Percentiles rank a stretch among this genome's conserved stretches.
Evolutionary conservation across 305 asterid genomes (phyloP).

Genomic region (Plantago lanceolata): DNA sequence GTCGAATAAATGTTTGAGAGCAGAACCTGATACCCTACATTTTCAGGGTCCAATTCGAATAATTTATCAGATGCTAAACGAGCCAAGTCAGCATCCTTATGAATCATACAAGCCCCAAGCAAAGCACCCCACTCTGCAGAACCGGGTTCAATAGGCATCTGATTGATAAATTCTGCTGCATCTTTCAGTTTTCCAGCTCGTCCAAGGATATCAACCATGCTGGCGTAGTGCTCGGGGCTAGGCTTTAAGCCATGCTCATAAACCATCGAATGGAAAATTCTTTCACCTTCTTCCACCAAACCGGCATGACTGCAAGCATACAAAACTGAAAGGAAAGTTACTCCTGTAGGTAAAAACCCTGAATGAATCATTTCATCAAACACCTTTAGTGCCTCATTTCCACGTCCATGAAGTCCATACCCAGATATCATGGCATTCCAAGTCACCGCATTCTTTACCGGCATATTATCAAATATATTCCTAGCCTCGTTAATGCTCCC

Average conservation of each 20-base stretch:
- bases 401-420: slow-evolving; percentile 73
- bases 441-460: slow-evolving; percentile 58
- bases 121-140: slow-evolving; percentile 82
- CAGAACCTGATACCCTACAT: slow-evolving; percentile 64
- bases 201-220: slow-evolving; percentile 83
- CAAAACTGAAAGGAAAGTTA: slow-evolving; percentile 57
- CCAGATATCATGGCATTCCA: slow-evolving; percentile 88
- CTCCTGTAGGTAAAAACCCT: slow-evolving; percentile 46
- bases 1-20: slow-evolving; percentile 68
- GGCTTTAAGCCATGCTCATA: slow-evolving; percentile 53
- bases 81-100: slow-evolving; percentile 60
- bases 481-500: slow-evolving; percentile 67
- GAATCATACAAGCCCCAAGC: slow-evolving; percentile 77
- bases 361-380: slow-evolving; percentile 48
- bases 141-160: slow-evolving; percentile 62
- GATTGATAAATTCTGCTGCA: slow-evolving; percentile 51
- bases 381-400: slow-evolving; percentile 49
- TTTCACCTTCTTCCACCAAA: slow-evolving; percentile 69
- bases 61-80: slow-evolving; percentile 55
- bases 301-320: slow-evolving; percentile 90
- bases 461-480: slow-evolving; percentile 44
- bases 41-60: slow-evolving; percentile 63
- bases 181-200: slow-evolving; percentile 64
- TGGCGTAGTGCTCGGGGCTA: slow-evolving; percentile 64
- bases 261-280: slow-evolving; percentile 50